Evolutionary conservation across 805 yeast species (phyloP), one percentile per base, ranked within the genome.

Genomic region (Nakazawaea ernobii): DNA sequence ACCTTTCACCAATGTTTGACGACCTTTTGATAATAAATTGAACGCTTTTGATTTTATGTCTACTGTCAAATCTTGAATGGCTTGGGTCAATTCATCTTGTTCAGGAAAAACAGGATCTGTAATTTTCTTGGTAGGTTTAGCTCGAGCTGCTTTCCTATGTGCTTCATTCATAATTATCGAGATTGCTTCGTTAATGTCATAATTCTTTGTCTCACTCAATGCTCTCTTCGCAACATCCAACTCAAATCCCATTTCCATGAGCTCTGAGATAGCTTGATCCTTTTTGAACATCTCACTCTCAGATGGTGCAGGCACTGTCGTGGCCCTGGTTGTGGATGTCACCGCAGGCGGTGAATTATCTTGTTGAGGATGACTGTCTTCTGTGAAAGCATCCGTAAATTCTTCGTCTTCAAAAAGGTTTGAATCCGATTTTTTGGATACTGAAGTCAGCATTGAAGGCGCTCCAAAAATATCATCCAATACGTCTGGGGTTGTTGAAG

Each of bases 241-340:
- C 1, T 83, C 63, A 56, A 88, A 88, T 2, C 96, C 96, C 80
- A 88, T 88, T 50, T 87, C 94, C 2, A 86, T 63, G 38, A 87
- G 68, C 54, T 80, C 86, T 0, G 92, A 92, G 14, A 86, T 59
- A 1, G 79, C 70, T 37, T 66, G 66, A 53, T 81, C 86, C 39
- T 62, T 60, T 8, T 59, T 40, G 38, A 27, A 46, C 45, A 40
- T 46, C 17, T 40, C 43, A 35, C 48, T 45, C 32, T 45, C 29
- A 7, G 28, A 7, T 10, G 48, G 48, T 10, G 48, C 48, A 17
- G 43, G 43, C 8, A 45, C 48, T 8, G 48, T 45, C 11, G 15
- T 39, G 5, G 35, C 6, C 14, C 4, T 32, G 13, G 10, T 15
- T 14, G 44, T 20, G 30, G 11, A 14, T 10, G 14, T 20, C 3